Evolutionary conservation across 2,329 filamentous ascomycete genomes (phyloP).

Genomic region (Whalleya microplaca): DNA sequence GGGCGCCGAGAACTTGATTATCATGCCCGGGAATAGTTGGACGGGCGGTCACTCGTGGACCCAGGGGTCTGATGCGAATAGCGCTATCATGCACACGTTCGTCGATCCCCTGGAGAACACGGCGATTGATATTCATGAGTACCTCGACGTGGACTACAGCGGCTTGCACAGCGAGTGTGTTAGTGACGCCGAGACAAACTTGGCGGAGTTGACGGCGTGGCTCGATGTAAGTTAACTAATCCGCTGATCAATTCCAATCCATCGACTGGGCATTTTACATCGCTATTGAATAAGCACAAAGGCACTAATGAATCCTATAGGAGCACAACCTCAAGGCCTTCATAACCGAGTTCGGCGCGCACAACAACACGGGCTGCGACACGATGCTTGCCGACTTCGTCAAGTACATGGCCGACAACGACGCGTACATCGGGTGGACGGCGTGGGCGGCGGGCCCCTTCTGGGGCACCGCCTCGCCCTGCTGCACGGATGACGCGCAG

Average conservation of each 20-base stretch:
- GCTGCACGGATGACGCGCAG: constrained; percentile 45
- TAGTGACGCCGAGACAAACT: constrained; percentile 43
- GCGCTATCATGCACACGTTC: constrained; percentile 45
- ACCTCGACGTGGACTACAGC: constrained; percentile 53
- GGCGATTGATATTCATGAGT: constrained; percentile 55
- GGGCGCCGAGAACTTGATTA: constrained; percentile 50
- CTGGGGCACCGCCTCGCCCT: constrained; percentile 49
- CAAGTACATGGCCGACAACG: constrained; percentile 50
- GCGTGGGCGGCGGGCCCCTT: constrained; percentile 55
- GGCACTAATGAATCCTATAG: constrained; percentile 6
- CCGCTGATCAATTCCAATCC: background rate
- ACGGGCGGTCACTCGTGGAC: constrained; percentile 53
- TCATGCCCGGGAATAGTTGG: constrained; percentile 54
- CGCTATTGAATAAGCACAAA: background rate
- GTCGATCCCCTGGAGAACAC: constrained; percentile 52
- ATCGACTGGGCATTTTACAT: background rate
- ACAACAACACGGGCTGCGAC: constrained; percentile 47
- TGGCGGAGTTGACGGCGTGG: constrained; percentile 50
- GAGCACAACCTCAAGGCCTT: constrained; percentile 50
- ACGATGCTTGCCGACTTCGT: constrained; percentile 47
- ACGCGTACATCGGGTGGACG: constrained; percentile 54
- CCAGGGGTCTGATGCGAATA: constrained; percentile 43
- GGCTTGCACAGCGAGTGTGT: constrained; percentile 47
- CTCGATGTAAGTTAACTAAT: constrained; percentile 37
- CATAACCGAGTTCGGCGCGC: constrained; percentile 53